Base-by-base conservation (phyloP, 2,329 filamentous ascomycete species). In the Fusarium poae region DNA sequence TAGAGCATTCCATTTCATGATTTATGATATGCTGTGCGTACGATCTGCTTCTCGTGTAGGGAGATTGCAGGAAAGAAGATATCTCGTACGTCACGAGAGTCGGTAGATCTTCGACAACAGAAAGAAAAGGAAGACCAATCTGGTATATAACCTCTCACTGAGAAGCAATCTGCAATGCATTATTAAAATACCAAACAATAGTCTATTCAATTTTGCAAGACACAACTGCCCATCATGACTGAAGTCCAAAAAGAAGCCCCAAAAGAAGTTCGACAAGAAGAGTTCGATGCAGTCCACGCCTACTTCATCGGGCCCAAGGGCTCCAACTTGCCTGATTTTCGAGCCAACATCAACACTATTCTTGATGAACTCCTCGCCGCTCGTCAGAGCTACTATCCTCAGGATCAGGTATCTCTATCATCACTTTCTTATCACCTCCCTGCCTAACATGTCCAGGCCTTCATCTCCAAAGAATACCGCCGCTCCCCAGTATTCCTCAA, bases 271-370 rank as follows among this genome's bases (percentile, higher is more conserved):
- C 48, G 70, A 16, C 12, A 45, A 9, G 57, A 72, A 4, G 70
- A 72, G 52, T 72, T 69, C 9, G 60, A 72, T 58, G 70, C 59
- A 1, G 43, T 55, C 4, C 78, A 77, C 11, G 79, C 81, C 8
- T 80, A 81, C 66, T 83, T 83, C 67, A 79, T 83, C 23, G 81
- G 81, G 0, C 81, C 81, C 4, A 79, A 79, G 37, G 81, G 79
- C 18, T 75, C 81, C 44, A 83, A 83, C 56, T 67, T 81, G n/a
- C 67, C 74, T 0, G 78, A 77, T 45, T 82, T 83, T 50, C 75
- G 76, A 56, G 72, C 78, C 6, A 79, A 80, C 51, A 79, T 83
- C 45, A 68, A 76, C 27, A 76, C 73, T 6, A 81, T 83, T 10
- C 77, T 83, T 3, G 76, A 82, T 20, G 75, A 78, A 29, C 64